These are phyloP conservation scores for Elymus sibiricus DNA, from an alignment of 176 grass and related monocot species.

Conservation along the genomic window DNA sequence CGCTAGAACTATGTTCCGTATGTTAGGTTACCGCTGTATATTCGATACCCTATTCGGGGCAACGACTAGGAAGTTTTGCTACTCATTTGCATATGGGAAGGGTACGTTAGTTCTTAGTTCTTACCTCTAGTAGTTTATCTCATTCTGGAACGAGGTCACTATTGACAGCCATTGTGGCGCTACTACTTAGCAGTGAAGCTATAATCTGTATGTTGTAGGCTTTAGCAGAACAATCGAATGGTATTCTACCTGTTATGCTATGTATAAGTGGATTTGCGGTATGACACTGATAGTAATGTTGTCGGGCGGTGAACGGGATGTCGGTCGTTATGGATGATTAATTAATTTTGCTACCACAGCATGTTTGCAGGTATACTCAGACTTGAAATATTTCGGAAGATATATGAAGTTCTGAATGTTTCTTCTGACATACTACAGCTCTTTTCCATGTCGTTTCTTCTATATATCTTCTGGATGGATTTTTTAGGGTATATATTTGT, in stretches of 20 bases:
- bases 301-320: not conserved
- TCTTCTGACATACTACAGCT: not conserved
- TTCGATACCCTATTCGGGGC: constrained; percentile 15
- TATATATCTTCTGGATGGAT: not conserved
- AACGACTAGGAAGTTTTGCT: constrained; percentile 41
- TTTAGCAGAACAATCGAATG: not conserved
- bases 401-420: not conserved
- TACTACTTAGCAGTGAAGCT: not conserved
- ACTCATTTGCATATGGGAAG: constrained; percentile 8
- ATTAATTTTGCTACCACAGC: not conserved
- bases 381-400: no score
- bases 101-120: constrained; percentile 7
- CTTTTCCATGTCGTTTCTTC: not conserved
- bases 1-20: constrained; percentile 17
- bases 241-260: not conserved
- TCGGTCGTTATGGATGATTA: not conserved
- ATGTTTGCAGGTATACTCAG: no score
- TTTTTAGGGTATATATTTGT: no score
- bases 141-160: not conserved
- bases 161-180: constrained; percentile 5
- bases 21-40: constrained; percentile 31
- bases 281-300: not conserved
- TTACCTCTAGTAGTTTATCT: not conserved
- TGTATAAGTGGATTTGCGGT: not conserved
- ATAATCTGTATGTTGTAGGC: constrained; percentile 7